Evolutionary conservation across 2,329 filamentous ascomycete species (phyloP).

Genomic region (Aureobasidium sp.): DNA sequence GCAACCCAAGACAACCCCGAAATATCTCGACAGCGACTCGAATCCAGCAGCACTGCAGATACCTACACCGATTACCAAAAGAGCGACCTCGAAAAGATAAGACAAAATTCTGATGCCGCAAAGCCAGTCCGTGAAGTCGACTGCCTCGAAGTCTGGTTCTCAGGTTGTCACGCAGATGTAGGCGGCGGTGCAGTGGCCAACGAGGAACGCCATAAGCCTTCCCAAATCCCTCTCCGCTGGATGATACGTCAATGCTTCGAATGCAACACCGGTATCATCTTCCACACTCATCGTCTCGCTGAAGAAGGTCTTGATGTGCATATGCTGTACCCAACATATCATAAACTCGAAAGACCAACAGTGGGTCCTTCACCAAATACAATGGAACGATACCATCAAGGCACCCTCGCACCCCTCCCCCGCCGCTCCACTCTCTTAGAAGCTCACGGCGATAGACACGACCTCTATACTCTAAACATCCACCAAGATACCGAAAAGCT

Average conservation of each 20-base stretch:
- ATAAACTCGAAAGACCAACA: constrained; percentile 33
- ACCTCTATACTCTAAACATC: constrained; percentile 30
- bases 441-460: constrained; percentile 26
- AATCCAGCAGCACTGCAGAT: neutral
- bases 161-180: constrained; percentile 48
- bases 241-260: constrained; percentile 55
- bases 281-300: constrained; percentile 43
- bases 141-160: constrained; percentile 48
- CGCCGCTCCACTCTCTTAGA: constrained; percentile 33
- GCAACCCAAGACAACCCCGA: constrained; percentile 13
- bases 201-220: constrained; percentile 46
- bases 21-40: constrained; percentile 7
- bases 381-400: constrained; percentile 40
- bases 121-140: neutral
- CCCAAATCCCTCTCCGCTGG: constrained; percentile 52
- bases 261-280: constrained; percentile 52
- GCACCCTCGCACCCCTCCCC: constrained; percentile 35
- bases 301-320: constrained; percentile 48
- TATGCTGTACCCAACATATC: constrained; percentile 45
- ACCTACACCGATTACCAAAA: neutral
- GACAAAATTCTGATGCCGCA: constrained; percentile 34
- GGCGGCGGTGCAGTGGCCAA: constrained; percentile 51
- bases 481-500: constrained; percentile 26
- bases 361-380: constrained; percentile 40
- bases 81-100: constrained; percentile 22